A percentile compares a stretch with the other conserved stretches of the same genome.
These are phyloP conservation scores for Microbotryum intermedium DNA, from an alignment of 1,284 basidiomycete species.

Conservation along the genomic window DNA sequence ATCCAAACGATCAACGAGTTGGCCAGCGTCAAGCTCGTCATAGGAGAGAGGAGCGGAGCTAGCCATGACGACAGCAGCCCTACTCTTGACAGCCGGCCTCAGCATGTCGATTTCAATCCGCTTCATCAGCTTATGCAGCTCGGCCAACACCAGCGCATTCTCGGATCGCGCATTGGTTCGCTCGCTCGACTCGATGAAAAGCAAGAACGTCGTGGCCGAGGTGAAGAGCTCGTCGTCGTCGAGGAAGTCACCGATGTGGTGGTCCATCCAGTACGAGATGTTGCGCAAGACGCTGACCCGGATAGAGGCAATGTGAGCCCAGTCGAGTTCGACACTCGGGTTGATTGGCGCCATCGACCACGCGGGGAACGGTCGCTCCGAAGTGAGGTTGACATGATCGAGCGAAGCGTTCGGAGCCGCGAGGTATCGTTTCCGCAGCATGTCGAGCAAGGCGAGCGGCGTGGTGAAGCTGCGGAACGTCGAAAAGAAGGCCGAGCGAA, in stretches of 20 bases:
- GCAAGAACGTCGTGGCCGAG: background rate
- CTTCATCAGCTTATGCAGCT: background rate
- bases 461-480: conserved; percentile 2
- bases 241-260: conserved; percentile 4
- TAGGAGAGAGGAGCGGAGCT: background rate
- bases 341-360: conserved; percentile 2
- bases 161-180: background rate
- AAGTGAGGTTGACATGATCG: background rate
- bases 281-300: conserved; percentile 1
- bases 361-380: conserved; percentile 7
- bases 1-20: conserved; percentile 6
- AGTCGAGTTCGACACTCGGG: background rate
- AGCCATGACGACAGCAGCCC: background rate
- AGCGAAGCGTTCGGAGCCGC: conserved; percentile 1
- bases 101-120: background rate
- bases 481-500: conserved; percentile 1
- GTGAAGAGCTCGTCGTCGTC: conserved; percentile 7
- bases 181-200: background rate
- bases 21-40: background rate
- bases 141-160: background rate
- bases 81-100: background rate
- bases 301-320: background rate
- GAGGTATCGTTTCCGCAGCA: conserved; percentile 9
- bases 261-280: background rate
- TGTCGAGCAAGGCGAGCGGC: conserved; percentile 2